Evolutionary conservation across 306 rosid species (phyloP), one percentile per base, ranked within the genome.

Genomic region (Casuarina cunninghamiana): DNA sequence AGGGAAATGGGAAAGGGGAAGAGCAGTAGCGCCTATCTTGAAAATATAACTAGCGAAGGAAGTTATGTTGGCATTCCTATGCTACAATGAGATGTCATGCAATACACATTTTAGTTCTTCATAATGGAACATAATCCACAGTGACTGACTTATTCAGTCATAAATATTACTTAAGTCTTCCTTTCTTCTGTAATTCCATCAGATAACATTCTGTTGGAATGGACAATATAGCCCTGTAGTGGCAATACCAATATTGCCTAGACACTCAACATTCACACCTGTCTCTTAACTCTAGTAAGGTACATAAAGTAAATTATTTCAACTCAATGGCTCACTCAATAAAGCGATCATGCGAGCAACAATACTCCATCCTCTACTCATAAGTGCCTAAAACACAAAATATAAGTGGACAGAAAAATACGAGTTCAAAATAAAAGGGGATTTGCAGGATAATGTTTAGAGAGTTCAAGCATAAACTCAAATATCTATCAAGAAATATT

Each of bases 391-490:
- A 9, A 32, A 54, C 35, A 19, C 42, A 45, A 5, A 10, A 45
- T 16, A 69, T 35, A 41, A 42, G 16, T 67, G 26, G 68, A 17
- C 4, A 13, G 61, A 68, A 32, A 46, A 62, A 57, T 53, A 15
- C 16, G 53, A 32, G 53, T 46, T 57, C 53, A 60, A 85, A 77
- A 37, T 54, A 72, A 72, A 6, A 69, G 21, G 39, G 77, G 62
- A 1, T 53, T 65, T 42, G 58, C 45, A 53, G 79, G 48, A 61
- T 50, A 58, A 58, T 11, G 48, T 75, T 78, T 69, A 67, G 49
- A 42, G 15, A 41, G 50, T 5, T 42, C 32, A 41, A 50, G 32
- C 19, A 41, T 67, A 67, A 67, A 38, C 44, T 38, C 6, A 41
- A 17, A 63, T 13, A 63, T 63, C 10, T 38, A 67, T 42, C 8